Evolutionary conservation across 202 grass and related monocot species (phyloP), one percentile per base, ranked within the genome.

Genomic region (Hordeum pubiflorum): DNA sequence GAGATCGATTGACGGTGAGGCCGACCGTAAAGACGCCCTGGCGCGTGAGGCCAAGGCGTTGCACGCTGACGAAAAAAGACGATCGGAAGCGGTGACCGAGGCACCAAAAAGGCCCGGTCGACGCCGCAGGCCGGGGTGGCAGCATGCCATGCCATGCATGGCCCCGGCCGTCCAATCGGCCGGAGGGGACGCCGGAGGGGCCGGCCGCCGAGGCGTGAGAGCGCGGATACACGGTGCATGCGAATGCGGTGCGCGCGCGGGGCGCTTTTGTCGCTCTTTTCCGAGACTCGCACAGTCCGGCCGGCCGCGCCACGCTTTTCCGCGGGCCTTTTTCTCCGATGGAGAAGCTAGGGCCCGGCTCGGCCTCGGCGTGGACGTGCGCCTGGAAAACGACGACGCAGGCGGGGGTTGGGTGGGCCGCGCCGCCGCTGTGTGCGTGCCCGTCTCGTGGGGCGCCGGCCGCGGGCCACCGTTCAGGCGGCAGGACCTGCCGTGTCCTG

Each of bases 261-360:
- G 10, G 7, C 21, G 39, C 41, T 79, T 69, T 75, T 81, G 77
- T 65, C 72, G 87, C 81, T 81, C 83, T 84, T 92, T 89, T 87
- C 87, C 86, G 75, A 92, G 90, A 89, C 86, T 85, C 59, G 18
- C 34, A 18, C 57, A 55, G 83, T 67, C 59, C 33, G 70, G 32
- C 72, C 38, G 7, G 50, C 54, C 27, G 63, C 38, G 64, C 61
- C 17, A 13, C n/a, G 65, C n/a, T 58, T 78, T 76, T 78, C 7
- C 15, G 46, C 14, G 46, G 7, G 14, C 46, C 17, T 50, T 50
- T 50, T 3, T 50, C 46, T 50, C 46, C 46, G 14, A 50, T 5
- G 43, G 41, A 4, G 41, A 44, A 44, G 31, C 31, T 4, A 32
- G 12, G 43, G 43, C 41, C 12, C 11, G 12, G 1, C 12, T 3